Evolutionary conservation across 2,329 filamentous ascomycete species (phyloP), one percentile per base, ranked within the genome.

Genomic region (Huntiella savannae): DNA sequence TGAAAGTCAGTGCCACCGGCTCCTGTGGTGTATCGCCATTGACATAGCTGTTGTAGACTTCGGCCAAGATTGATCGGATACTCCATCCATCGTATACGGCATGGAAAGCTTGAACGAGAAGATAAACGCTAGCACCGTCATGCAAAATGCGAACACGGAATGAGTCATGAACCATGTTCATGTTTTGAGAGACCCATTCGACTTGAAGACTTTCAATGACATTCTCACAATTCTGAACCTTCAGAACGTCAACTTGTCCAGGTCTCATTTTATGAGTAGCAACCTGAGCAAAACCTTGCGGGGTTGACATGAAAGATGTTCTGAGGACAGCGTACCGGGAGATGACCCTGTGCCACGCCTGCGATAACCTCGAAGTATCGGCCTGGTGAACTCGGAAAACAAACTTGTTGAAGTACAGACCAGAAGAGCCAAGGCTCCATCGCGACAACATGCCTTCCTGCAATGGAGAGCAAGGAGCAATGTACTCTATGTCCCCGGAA

Each of bases 21-120:
- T 3, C 13, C 19, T 35, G 19, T 17, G 15, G 13, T 19, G 7
- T 5, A n/a, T 28, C 22, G 22, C 22, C 1, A 3, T 28, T 10
- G 8, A 7, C 10, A 16, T 40, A 8, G 5, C 28, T 1, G 10
- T 10, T 12, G 34, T 35, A 22, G 5, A 46, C 36, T 4, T n/a
- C 34, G 4, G 39, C n/a, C 4, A 93, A 66, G 35, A 93, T 67
- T 17, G 84, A 58, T 1, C 71, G 68, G 35, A 93, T 70, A 50
- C 85, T 88, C 52, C 73, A 79, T 1, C 85, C 87, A 59, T 95
- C 87, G 54, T 95, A 95, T 0, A 94, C 59, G 0, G 73, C 85
- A 57, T 95, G 87, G 60, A 94, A 93, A 1, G 92, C 77, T 40
- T 80, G 71, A 2, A 93, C 55, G 2, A 68, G 60, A 32, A 93